Evolutionary conservation across 208 protist species (phyloP), one percentile per base, ranked within the genome.

Genomic region (Strigomonas culicis): DNA sequence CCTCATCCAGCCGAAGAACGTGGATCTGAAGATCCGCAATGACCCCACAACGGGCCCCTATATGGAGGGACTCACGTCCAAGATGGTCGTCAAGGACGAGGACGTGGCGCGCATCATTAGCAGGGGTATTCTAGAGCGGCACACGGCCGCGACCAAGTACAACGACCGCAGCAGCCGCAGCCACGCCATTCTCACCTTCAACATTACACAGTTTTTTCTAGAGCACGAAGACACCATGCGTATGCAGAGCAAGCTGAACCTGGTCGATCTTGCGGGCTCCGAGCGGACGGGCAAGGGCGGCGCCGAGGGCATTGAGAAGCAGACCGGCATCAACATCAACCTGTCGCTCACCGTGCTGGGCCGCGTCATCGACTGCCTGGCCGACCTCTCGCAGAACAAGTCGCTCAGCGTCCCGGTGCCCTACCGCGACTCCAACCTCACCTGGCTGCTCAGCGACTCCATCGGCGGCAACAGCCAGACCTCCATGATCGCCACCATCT

Each of bases 181-280:
- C 52, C 95, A 98, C 63, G 90, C 93, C 30, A 91, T 98, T 47
- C 87, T 98, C 31, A 68, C 82, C 22, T 52, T 97, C 47, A 56
- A 88, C 60, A 53, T 94, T 59, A 63, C 83, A 1, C 86, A 92
- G 43, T 72, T 85, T 61, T 70, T 15, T 30, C 65, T 95, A 30
- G 63, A 77, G 24, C 57, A 72, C 28, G 30, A 75, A 1, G 75
- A 85, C 62, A 69, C 22, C 50, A 65, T 64, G 15, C 70, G 70
- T 34, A 62, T 71, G 31, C 78, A 46, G 17, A 89, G 85, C 72
- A 93, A 93, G 52, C 68, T 95, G 10, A 97, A 97, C 67, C 82
- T 99, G n/a, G 86, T 98, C 28, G 96, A 98, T 76, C 84, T 98
- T 11, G 96, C 96, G n/a, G 96, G 96, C 11, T 94, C 84, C 15